Evolutionary conservation across 257 asterid genomes (phyloP).

Genomic region (Linaria vulgaris): DNA sequence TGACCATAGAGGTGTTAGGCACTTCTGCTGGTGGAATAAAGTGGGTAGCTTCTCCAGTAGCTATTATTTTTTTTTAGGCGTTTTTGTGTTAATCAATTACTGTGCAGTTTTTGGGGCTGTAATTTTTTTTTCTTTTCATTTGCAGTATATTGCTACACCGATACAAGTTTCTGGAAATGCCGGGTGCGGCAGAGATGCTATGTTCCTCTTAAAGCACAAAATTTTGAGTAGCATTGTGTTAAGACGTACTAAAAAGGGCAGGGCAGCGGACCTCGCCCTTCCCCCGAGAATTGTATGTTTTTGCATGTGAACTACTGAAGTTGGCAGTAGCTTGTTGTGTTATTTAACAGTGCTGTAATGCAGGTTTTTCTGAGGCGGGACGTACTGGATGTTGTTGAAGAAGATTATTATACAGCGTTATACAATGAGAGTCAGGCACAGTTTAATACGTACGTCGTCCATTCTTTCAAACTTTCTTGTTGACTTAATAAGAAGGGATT

Average conservation of each 20-base stretch:
- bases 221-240: conserved; percentile 71
- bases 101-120: conserved; percentile 27
- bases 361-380: conserved; percentile 82
- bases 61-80: neutral
- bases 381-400: conserved; percentile 77
- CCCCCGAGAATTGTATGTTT: conserved; percentile 83
- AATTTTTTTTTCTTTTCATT: conserved; percentile 26
- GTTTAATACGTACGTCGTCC: conserved; percentile 71
- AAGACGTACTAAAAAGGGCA: conserved; percentile 93
- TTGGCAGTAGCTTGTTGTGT: conserved; percentile 13
- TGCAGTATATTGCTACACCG: conserved; percentile 76
- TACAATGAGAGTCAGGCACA: conserved; percentile 91
- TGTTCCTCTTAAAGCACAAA: conserved; percentile 81
- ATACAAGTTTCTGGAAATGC: conserved; percentile 58
- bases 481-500: neutral
- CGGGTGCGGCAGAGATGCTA: conserved; percentile 62
- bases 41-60: conserved; percentile 44
- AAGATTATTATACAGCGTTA: conserved; percentile 81
- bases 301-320: conserved; percentile 11
- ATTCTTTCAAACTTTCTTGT: conserved; percentile 21
- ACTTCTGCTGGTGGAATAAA: conserved; percentile 98
- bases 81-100: neutral
- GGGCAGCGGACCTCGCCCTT: conserved; percentile 98
- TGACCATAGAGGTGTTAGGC: conserved; percentile 74
- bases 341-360: conserved; percentile 22